phyloP scores from a whole-genome alignment of 192 early-diverging fungal species.

The Podila horticola region DNA sequence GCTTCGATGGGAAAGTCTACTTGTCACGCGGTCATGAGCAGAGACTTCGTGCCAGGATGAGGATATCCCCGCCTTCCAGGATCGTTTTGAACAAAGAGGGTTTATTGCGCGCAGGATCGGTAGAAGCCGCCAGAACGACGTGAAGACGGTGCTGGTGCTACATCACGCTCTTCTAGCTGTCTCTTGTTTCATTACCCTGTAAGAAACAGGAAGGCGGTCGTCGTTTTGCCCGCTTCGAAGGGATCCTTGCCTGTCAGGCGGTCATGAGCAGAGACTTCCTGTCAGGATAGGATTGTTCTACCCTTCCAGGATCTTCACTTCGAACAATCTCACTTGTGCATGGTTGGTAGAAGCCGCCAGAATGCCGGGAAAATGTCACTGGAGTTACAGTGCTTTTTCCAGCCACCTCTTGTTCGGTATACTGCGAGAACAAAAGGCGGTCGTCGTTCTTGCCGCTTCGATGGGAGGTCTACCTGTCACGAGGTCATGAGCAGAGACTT shows the following conservation, averaged over 20 bases:
- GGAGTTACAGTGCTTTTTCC: slow-evolving; percentile 9
- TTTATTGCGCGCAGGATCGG: neutral
- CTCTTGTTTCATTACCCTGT: neutral
- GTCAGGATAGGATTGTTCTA: slow-evolving; percentile 1
- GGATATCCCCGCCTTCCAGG: neutral
- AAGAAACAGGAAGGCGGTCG: neutral
- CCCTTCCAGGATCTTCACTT: neutral
- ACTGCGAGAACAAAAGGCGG: slow-evolving; percentile 1
- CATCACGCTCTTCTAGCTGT: slow-evolving; percentile 7
- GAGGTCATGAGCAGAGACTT: slow-evolving; percentile 7
- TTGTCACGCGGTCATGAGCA: slow-evolving; percentile 7
- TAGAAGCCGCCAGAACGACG: slow-evolving; percentile 8
- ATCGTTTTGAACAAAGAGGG: neutral
- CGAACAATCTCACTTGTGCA: neutral
- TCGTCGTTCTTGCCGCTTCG: slow-evolving; percentile 10
- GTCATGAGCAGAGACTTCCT: slow-evolving; percentile 8
- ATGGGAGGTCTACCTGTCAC: slow-evolving; percentile 16
- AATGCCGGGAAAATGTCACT: slow-evolving; percentile 7
- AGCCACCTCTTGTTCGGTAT: slow-evolving; percentile 1
- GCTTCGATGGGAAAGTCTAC: slow-evolving; percentile 7
- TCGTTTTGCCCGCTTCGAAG: slow-evolving; percentile 9
- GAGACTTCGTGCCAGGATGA: slow-evolving; percentile 11
- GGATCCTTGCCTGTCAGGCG: slow-evolving; percentile 4
- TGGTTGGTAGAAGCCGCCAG: slow-evolving; percentile 8
- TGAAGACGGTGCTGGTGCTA: slow-evolving; percentile 3